Evolutionary conservation across 139 green algal species (phyloP).

Genomic region (Diplosphaera chodatii): DNA sequence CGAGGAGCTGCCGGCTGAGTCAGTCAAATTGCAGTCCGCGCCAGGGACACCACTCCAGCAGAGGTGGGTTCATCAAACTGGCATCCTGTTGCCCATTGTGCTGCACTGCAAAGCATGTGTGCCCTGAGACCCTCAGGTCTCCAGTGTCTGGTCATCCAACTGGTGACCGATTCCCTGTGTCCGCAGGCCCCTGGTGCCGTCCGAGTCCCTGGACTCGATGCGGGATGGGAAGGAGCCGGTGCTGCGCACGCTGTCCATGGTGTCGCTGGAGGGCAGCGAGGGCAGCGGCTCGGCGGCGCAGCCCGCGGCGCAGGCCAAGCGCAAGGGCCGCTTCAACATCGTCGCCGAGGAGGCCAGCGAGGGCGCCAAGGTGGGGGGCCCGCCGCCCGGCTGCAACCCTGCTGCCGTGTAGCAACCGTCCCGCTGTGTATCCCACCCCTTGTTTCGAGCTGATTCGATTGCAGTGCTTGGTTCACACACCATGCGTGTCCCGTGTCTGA

Average conservation of each 20-base stretch:
- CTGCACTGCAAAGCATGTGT: no score
- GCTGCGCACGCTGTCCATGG: neutral
- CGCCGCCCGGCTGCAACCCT: no score
- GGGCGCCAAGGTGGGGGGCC: slow-evolving; percentile 3
- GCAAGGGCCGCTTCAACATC: slow-evolving; percentile 77
- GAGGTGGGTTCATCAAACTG: no score
- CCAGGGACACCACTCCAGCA: neutral
- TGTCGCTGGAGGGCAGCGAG: neutral
- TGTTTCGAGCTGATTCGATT: no score
- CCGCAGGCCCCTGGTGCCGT: neutral
- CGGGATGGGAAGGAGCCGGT: neutral
- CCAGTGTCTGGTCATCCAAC: no score
- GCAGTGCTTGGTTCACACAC: no score
- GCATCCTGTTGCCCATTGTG: no score
- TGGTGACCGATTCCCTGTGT: no score
- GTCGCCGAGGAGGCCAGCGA: slow-evolving; percentile 55
- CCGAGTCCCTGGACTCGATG: neutral
- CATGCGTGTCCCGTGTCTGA: no score
- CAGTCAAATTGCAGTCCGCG: neutral
- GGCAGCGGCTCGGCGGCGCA: neutral
- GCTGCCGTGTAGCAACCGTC: no score
- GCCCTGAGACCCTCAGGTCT: no score
- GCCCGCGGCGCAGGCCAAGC: slow-evolving; percentile 33
- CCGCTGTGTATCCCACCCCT: no score
- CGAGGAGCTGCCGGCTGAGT: slow-evolving; percentile 18